phyloP scores from a whole-genome alignment of 108 stramenopile species.

The Heterococcus sp. region DNA sequence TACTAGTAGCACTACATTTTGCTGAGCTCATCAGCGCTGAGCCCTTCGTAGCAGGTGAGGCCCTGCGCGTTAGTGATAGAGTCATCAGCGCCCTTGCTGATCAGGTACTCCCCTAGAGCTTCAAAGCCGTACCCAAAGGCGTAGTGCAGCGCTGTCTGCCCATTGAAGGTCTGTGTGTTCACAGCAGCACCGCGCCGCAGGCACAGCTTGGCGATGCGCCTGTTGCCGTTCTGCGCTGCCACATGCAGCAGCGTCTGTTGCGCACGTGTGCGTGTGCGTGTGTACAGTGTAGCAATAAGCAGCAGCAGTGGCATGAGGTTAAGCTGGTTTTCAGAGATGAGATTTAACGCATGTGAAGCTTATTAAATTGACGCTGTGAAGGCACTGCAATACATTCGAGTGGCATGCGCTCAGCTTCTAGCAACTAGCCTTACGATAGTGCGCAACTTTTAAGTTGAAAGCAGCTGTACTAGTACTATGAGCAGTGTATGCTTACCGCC shows the following conservation, averaged over 20 bases:
- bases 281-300: too few relatives aligned
- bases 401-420: too few relatives aligned
- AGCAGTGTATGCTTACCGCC: slow-evolving; percentile 1
- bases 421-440: too few relatives aligned
- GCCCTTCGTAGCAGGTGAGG: slow-evolving; percentile 74
- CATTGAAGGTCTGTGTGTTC: slow-evolving; percentile 70
- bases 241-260: slow-evolving; percentile 61
- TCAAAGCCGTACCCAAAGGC: slow-evolving; percentile 67
- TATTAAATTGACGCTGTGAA: too few relatives aligned
- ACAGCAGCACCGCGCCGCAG: slow-evolving; percentile 71
- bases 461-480: background rate
- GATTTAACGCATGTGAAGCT: too few relatives aligned
- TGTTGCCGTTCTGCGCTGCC: slow-evolving; percentile 74
- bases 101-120: slow-evolving; percentile 69
- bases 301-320: too few relatives aligned
- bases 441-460: too few relatives aligned
- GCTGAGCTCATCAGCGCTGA: slow-evolving; percentile 49
- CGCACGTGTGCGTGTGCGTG: too few relatives aligned
- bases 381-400: too few relatives aligned
- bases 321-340: too few relatives aligned
- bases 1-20: slow-evolving; percentile 3
- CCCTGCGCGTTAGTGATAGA: slow-evolving; percentile 65
- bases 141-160: slow-evolving; percentile 75
- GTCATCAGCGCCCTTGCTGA: slow-evolving; percentile 74
- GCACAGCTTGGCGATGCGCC: slow-evolving; percentile 73